These are phyloP conservation scores for Rhodotorula taiwanensis DNA, from an alignment of 768 basidiomycete genomes.

Conservation along the genomic window DNA sequence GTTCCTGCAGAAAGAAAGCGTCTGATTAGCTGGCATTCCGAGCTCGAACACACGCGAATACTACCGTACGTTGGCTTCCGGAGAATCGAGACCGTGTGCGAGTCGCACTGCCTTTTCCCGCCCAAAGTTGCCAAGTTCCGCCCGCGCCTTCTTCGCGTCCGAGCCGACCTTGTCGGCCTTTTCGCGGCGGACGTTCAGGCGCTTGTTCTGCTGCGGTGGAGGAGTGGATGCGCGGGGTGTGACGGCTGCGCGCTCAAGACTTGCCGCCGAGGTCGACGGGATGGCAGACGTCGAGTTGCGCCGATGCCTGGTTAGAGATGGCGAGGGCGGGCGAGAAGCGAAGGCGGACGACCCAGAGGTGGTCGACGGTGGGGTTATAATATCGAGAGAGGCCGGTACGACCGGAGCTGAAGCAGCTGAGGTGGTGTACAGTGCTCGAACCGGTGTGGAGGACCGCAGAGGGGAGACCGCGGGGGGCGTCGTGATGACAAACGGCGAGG, in stretches of 20 bases:
- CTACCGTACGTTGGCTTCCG: too few species aligned
- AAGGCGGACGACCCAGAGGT: background rate
- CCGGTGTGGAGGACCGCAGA: background rate
- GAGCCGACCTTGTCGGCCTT: too few species aligned
- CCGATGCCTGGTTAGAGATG: constrained; percentile 6
- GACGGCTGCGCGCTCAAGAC: too few species aligned
- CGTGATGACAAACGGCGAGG: constrained; percentile 11
- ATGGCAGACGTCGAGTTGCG: constrained; percentile 33
- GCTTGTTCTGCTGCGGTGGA: too few species aligned
- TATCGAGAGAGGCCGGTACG: background rate
- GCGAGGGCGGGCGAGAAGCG: background rate
- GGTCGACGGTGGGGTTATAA: background rate
- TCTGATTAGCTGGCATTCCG: background rate
- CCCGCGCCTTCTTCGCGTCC: too few species aligned
- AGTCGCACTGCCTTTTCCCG: too few species aligned
- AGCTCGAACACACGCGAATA: too few species aligned
- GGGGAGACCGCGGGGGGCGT: background rate
- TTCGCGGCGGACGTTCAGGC: too few species aligned
- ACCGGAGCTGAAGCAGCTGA: constrained; percentile 1
- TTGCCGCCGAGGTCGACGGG: background rate
- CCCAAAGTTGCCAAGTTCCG: too few species aligned
- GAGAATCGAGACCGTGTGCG: too few species aligned
- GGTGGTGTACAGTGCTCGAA: constrained; percentile 15
- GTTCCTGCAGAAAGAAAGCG: background rate
- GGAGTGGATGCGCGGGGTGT: too few species aligned